Conservation (phyloP, 2,329 filamentous ascomycete species). For the Stachybotrys chartarum region DNA sequence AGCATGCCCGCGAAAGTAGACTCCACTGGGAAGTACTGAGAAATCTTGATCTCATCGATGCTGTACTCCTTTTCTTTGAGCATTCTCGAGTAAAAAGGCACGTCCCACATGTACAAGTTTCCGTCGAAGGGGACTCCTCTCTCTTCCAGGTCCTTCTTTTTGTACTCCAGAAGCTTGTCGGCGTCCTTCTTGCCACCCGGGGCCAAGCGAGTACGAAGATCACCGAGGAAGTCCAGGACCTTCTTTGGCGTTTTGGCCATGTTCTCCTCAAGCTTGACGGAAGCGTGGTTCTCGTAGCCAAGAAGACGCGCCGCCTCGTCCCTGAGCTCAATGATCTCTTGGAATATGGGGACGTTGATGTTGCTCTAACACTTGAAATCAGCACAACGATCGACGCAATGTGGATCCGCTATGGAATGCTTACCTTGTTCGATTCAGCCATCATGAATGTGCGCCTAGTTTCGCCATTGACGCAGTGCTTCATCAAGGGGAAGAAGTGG, state of each 20-base stretch:
- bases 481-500: constrained; percentile 69
- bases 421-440: constrained; percentile 70
- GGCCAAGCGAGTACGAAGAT: constrained; percentile 59
- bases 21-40: constrained; percentile 76
- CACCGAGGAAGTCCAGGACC: constrained; percentile 65
- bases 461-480: constrained; percentile 66
- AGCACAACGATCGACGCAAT: neutral
- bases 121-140: constrained; percentile 54
- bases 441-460: constrained; percentile 64
- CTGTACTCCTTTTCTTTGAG: constrained; percentile 76
- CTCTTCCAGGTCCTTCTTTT: constrained; percentile 60
- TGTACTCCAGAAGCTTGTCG: constrained; percentile 62
- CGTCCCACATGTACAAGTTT: constrained; percentile 78
- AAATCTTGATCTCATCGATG: constrained; percentile 72
- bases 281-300: constrained; percentile 70
- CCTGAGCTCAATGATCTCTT: constrained; percentile 65
- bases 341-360: constrained; percentile 65
- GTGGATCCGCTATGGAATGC: neutral
- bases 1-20: constrained; percentile 72
- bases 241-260: constrained; percentile 74
- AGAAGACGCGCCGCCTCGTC: constrained; percentile 73
- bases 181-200: constrained; percentile 67
- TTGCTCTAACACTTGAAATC: constrained; percentile 40
- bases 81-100: constrained; percentile 71
- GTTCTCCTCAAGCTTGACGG: constrained; percentile 72